Percentiles rank a stretch among this genome's conserved stretches.
Evolutionary conservation across 192 early-diverging fungal species (phyloP).

Genomic region (Backusella tuberculispora): DNA sequence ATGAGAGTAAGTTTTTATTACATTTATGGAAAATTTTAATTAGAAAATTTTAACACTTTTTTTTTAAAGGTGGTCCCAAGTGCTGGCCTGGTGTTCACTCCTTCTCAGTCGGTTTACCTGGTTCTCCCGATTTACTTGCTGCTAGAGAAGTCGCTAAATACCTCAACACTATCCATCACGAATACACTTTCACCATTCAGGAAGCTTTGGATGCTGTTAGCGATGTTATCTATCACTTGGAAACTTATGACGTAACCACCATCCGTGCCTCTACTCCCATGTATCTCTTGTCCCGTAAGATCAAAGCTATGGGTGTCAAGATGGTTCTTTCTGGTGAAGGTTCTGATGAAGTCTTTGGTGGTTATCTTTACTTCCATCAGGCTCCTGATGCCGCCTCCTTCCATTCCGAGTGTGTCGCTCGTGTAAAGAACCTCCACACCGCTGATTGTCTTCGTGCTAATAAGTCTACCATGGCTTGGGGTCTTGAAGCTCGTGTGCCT

Average conservation of each 20-base stretch:
- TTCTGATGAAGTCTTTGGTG: slow-evolving; percentile 95
- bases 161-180: slow-evolving; percentile 92
- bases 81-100: slow-evolving; percentile 95
- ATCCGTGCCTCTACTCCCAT: slow-evolving; percentile 98
- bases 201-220: slow-evolving; percentile 94
- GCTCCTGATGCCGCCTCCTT: slow-evolving; percentile 82
- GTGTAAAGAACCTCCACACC: slow-evolving; percentile 97
- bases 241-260: slow-evolving; percentile 99
- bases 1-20: slow-evolving; percentile 48
- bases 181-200: slow-evolving; percentile 94
- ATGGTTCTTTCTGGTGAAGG: slow-evolving; percentile 99
- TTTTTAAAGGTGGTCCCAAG: slow-evolving; percentile 53
- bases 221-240: slow-evolving; percentile 96
- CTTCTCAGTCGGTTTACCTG: slow-evolving; percentile 94
- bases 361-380: slow-evolving; percentile 97
- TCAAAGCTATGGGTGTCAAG: slow-evolving; percentile 99
- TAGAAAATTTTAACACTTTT: background rate
- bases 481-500: slow-evolving; percentile 96
- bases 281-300: slow-evolving; percentile 97
- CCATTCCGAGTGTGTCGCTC: slow-evolving; percentile 88
- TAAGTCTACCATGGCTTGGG: slow-evolving; percentile 99
- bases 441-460: slow-evolving; percentile 97
- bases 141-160: slow-evolving; percentile 90
- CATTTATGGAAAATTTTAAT: background rate
- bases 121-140: slow-evolving; percentile 91